Evolutionary conservation across 2,329 filamentous ascomycete genomes (phyloP).

Genomic region (Fusarium keratoplasticum): DNA sequence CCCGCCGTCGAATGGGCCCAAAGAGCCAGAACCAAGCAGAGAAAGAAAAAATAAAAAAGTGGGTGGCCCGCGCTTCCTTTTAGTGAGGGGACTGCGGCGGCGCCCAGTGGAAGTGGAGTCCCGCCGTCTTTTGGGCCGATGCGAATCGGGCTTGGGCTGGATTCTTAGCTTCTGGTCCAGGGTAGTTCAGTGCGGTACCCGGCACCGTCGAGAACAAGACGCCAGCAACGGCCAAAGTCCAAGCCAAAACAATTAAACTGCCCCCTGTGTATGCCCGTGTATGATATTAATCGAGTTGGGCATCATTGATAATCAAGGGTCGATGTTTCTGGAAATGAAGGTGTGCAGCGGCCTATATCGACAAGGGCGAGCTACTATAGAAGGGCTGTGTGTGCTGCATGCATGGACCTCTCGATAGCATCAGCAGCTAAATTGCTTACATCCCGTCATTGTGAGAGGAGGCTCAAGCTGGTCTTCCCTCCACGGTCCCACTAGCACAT

Average conservation of each 20-base stretch:
- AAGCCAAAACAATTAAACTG: conserved; percentile 28
- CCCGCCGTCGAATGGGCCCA: background rate
- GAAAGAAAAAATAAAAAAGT: background rate
- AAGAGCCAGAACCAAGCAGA: background rate
- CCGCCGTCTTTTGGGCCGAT: background rate
- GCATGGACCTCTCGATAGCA: background rate
- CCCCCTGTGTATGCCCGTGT: conserved; percentile 10
- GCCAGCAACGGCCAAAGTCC: conserved; percentile 9
- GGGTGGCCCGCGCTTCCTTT: conserved; percentile 6
- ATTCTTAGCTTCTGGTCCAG: conserved; percentile 24
- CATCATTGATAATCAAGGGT: conserved; percentile 9
- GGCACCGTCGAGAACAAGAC: conserved; percentile 17
- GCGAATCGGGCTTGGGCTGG: conserved; percentile 4
- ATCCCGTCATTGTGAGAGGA: background rate
- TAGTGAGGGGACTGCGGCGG: conserved; percentile 1
- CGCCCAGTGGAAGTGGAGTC: conserved; percentile 1
- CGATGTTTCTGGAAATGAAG: conserved; percentile 7
- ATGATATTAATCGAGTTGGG: conserved; percentile 18
- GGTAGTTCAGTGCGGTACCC: conserved; percentile 22
- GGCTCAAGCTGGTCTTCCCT: conserved; percentile 7
- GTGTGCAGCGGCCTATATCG: conserved; percentile 1
- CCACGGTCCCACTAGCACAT: conserved; percentile 4
- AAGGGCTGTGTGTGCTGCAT: background rate
- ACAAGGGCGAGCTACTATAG: background rate
- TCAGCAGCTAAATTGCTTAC: background rate